Base-by-base conservation (phyloP, 2,329 filamentous ascomycete species). In the Alternaria solani region DNA sequence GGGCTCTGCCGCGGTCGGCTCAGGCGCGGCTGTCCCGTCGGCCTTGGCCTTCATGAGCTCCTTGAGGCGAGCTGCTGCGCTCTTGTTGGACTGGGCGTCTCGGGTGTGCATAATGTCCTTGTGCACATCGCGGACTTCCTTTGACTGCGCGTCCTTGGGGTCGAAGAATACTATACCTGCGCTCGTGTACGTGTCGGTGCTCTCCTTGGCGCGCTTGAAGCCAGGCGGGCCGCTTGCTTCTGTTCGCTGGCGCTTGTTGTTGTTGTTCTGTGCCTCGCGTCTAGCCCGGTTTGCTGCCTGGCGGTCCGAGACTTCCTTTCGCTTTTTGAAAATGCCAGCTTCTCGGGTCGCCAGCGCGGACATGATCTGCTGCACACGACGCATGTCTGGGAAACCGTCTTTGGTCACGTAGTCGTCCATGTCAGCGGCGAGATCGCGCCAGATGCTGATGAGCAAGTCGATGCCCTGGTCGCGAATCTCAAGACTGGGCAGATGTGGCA, bases 321-420 rank as follows among this genome's bases (percentile, higher is more conserved):
- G 88, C 63, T 93, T 89, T 71, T 89, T 89, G 81, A 99, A 99
- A 59, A 99, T 99, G 14, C 88, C 89, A 77, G 96, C 92, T 81
- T 99, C 95, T 78, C 97, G 93, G 77, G 91, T 94, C 1, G 93
- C 95, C 20, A 99, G 85, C 1, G 93, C 94, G 70, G 91, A 86
- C 49, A 99, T 83, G 72, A 99, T 98, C 68, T 90, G 85, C 75
- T 99, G 95, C 9, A 93, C 94, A 70, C 91, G 88, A 59, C 89
- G 87, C 58, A 99, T 86, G 75, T 98, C 91, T 62, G 98, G 93
- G 69, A 91, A 89, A 2, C 95, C 95, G 80, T 99, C 94, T 75
- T 96, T 94, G 43, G 95, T 99, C 52, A 99, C 86, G 78, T 97
- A 99, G 12, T 95, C 95, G 46, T 93, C 94, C 93, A 99, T 97